Percentiles rank a stretch among this genome's conserved stretches.
Evolutionary conservation across 257 asterid genomes (phyloP).

Genomic region (Prunella vulgaris): DNA sequence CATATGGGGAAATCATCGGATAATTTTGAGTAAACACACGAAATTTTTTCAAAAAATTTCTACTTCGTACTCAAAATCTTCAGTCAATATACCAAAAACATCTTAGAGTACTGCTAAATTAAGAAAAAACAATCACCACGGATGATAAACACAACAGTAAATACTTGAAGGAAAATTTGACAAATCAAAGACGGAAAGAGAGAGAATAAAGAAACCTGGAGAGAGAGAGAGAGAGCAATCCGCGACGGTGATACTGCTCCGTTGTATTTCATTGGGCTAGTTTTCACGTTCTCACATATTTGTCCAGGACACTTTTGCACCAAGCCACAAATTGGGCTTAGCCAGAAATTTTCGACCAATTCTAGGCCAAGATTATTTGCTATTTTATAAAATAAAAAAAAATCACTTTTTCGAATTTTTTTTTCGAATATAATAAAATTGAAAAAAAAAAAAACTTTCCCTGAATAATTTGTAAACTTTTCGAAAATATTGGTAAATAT

Average conservation of each 20-base stretch:
- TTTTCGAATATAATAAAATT: too few species aligned
- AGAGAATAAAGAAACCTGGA: slow-evolving; percentile 15
- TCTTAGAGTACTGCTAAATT: background rate
- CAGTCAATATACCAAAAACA: background rate
- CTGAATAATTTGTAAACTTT: too few species aligned
- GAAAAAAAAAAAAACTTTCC: too few species aligned
- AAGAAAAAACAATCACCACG: background rate
- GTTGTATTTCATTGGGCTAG: too few species aligned
- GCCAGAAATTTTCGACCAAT: background rate
- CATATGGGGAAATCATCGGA: background rate
- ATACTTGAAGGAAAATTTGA: background rate
- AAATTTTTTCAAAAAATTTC: background rate
- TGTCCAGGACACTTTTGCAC: too few species aligned
- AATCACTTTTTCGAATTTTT: too few species aligned
- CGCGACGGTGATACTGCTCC: slow-evolving; percentile 7
- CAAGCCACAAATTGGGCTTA: background rate
- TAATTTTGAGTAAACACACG: background rate
- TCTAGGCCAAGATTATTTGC: too few species aligned
- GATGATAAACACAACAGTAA: background rate
- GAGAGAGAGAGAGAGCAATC: background rate
- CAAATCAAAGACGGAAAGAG: background rate
- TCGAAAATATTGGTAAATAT: too few species aligned
- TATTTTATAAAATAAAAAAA: too few species aligned
- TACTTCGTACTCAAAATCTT: background rate
- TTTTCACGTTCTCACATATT: too few species aligned